A percentile compares a stretch with the other conserved stretches of the same genome.
phyloP scores from a whole-genome alignment of 1,284 basidiomycete genomes.

The Trametes sp. region DNA sequence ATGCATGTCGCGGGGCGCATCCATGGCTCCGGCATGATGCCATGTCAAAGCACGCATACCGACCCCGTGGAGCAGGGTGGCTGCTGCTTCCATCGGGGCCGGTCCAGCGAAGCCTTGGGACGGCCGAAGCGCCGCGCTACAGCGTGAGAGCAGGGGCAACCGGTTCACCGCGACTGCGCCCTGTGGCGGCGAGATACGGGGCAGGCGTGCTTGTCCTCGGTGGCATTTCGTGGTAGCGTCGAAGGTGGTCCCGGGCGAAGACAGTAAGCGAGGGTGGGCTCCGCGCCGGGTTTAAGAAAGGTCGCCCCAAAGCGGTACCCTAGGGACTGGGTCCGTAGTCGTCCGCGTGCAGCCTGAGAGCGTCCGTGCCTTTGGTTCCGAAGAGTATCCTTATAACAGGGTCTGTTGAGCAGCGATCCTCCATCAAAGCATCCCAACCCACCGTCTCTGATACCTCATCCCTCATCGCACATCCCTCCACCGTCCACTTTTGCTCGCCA shows the following conservation, averaged over 20 bases:
- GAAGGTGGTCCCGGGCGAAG: neutral
- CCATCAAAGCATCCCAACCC: neutral
- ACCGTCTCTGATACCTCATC: neutral
- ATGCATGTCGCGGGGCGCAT: neutral
- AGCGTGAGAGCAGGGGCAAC: neutral
- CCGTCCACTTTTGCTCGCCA: neutral
- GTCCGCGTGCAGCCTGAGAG: neutral
- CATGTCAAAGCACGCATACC: neutral
- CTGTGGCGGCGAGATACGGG: neutral
- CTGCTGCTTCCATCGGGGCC: conserved; percentile 7
- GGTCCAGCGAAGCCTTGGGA: conserved; percentile 2
- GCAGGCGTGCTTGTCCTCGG: neutral
- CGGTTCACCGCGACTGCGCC: neutral
- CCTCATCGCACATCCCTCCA: neutral
- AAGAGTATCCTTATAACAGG: neutral
- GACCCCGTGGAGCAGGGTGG: conserved; percentile 13
- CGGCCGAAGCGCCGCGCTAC: neutral
- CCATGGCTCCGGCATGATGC: neutral
- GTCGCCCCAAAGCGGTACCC: neutral
- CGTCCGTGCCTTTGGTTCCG: neutral
- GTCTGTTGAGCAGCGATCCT: neutral
- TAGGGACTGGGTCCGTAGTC: neutral
- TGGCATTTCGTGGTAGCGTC: neutral
- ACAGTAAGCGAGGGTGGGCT: neutral
- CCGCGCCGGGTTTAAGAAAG: conserved; percentile 5